Conservation (phyloP, 768 basidiomycete species). For the Panaeolus cyanescens region DNA sequence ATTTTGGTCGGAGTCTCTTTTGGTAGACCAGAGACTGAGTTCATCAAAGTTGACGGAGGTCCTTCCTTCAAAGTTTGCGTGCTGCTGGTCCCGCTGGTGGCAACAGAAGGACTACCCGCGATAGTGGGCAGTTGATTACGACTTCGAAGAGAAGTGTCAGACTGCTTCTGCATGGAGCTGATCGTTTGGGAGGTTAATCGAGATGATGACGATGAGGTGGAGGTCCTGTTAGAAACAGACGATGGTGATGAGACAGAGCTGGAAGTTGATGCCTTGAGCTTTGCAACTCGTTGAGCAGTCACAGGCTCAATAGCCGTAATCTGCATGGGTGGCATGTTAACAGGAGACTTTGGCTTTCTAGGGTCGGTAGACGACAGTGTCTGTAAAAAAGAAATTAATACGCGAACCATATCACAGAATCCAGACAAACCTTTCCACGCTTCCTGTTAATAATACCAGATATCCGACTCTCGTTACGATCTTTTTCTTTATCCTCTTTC, state of each 20-base stretch:
- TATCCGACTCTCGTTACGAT: slow-evolving; percentile 88
- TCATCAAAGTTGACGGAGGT: slow-evolving; percentile 52
- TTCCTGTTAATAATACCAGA: slow-evolving; percentile 87
- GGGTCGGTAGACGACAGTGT: slow-evolving; percentile 84
- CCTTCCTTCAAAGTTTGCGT: slow-evolving; percentile 52
- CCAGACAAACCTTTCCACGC: slow-evolving; percentile 77
- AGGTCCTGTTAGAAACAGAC: slow-evolving; percentile 34
- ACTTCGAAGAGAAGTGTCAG: slow-evolving; percentile 76
- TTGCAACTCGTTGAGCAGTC: slow-evolving; percentile 85
- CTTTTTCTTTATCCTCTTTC: slow-evolving; percentile 88
- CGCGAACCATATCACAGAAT: neutral
- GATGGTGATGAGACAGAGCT: slow-evolving; percentile 39
- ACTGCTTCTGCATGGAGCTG: slow-evolving; percentile 87
- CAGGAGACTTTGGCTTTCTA: slow-evolving; percentile 68
- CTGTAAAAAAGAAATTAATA: slow-evolving; percentile 37
- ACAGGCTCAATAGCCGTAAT: slow-evolving; percentile 80
- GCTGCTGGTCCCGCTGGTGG: slow-evolving; percentile 51
- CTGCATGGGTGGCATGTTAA: slow-evolving; percentile 87
- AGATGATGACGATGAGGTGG: slow-evolving; percentile 53
- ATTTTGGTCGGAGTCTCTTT: slow-evolving; percentile 95
- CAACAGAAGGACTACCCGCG: slow-evolving; percentile 91
- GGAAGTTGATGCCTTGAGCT: slow-evolving; percentile 62
- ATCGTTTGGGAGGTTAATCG: slow-evolving; percentile 79
- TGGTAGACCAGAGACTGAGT: slow-evolving; percentile 49
- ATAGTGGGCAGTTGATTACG: slow-evolving; percentile 86